Evolutionary conservation across 1,284 basidiomycete species (phyloP), one percentile per base, ranked within the genome.

Genomic region (Tylopilus sp.): DNA sequence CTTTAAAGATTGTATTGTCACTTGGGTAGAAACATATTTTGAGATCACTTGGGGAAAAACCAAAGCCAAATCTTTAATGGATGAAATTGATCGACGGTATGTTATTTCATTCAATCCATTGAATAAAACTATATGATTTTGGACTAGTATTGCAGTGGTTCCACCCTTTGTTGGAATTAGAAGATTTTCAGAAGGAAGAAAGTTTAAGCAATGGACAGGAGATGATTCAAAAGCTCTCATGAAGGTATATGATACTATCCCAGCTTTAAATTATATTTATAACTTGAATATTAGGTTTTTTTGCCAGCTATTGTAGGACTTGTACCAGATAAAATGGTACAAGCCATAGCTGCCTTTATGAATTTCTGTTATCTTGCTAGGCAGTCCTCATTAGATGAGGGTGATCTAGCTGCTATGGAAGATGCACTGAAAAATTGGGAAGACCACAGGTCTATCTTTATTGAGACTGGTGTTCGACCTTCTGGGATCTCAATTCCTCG

Each of bases 331-430:
- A 51, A 61, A 26, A 63, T 66, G 57, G 61, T 66, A 19, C 32
- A 41, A 36, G 44, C 55, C 7, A 51, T 67, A 13, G 15, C 36
- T 18, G 52, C 66, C n/a, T 67, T 67, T 26, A 22, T 67, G 24
- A 59, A 67, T 9, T 67, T 67, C 41, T 64, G 62, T 52, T 67
- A 67, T 58, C n/a, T 64, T 55, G 63, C 57, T 3, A 47, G 67
- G 12, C 62, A 53, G 7, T 44, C 13, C 15, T 18, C 18, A 8
- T 19, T 44, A 8, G 15, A 44, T 44, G 41, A 44, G 19, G 16
- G 19, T 15, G 41, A 44, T 18, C 18, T 44, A 16, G 19, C 15
- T 18, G 15, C 41, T 18, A 16, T 44, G 18, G 18, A 44, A 44
- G 18, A 44, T 44, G 15, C 41, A 18, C 19, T 44, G 19, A 16